Conservation (phyloP, 139 green algal species). For the Closterium sp. region DNA sequence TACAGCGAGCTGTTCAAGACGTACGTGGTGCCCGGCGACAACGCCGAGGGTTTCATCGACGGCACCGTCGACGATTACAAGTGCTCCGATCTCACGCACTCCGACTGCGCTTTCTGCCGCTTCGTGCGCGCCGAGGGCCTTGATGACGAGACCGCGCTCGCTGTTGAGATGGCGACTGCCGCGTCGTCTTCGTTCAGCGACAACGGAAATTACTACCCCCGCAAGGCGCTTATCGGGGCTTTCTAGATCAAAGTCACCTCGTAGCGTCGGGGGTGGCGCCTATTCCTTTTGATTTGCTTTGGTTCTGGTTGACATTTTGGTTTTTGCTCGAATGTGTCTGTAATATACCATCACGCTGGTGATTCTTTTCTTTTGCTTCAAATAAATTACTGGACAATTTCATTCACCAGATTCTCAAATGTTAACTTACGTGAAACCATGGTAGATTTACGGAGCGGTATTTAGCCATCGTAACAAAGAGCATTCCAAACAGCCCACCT, state of each 20-base stretch:
- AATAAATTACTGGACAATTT: too few species aligned
- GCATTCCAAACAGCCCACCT: too few species aligned
- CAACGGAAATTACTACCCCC: not conserved
- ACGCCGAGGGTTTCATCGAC: slow-evolving; percentile 23
- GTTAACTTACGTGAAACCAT: too few species aligned
- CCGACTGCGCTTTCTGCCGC: slow-evolving; percentile 19
- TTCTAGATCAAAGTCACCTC: not conserved
- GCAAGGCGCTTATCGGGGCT: not conserved
- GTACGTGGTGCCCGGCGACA: slow-evolving; percentile 7
- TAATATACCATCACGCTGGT: too few species aligned
- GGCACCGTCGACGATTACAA: slow-evolving; percentile 15
- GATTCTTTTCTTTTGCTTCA: too few species aligned
- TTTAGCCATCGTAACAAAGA: too few species aligned
- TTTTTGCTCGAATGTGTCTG: too few species aligned
- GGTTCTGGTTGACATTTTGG: too few species aligned
- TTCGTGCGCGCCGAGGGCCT: not conserved
- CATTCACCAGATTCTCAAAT: too few species aligned
- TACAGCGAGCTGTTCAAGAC: slow-evolving; percentile 21
- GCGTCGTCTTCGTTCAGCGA: not conserved
- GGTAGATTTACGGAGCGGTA: too few species aligned
- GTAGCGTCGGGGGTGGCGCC: not conserved
- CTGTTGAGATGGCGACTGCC: not conserved
- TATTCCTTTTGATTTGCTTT: too few species aligned
- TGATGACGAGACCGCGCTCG: not conserved
- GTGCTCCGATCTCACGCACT: not conserved